Base-by-base conservation (phyloP, 495 filamentous ascomycete genomes). In the Neurospora sp. region DNA sequence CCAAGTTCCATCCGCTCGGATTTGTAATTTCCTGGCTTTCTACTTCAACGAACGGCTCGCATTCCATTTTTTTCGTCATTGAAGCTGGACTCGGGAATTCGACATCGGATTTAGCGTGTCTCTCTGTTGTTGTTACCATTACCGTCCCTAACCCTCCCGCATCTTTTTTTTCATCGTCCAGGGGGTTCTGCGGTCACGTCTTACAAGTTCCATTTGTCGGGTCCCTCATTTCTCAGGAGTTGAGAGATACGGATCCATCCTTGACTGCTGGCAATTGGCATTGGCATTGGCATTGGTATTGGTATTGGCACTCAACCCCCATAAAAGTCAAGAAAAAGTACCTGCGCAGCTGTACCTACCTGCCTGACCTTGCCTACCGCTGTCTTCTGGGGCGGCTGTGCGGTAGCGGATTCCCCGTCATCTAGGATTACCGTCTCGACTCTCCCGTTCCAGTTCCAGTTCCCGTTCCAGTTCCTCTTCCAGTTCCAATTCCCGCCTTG, bases 1-100 rank as follows among this genome's bases (percentile, higher is more conserved):
- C 76, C 72, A 74, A 77, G 74, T 77, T 71, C 77, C 75, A 72
- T 74, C 71, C 69, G 74, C 72, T 62, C 74, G 54, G 27, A 66
- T 66, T 35, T 66, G 54, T 66, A 66, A 66, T 66, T 14, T 66
- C 27, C 54, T 66, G 54, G 54, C 8, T 66, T 66, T 66, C 54
- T 14, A 8, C 54, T 8, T 66, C 27, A 35, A 66, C 54, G 54
- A 66, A 66, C 27, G 27, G 54, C 54, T 66, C 31, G 54, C 54
- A 35, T 9, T 31, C 12, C n/a, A 14, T 11, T 4, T 62, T 9
- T 31, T 35, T 35, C 54, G 27, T 9, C 54, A 35, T 9, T 66
- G 54, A 66, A 66, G 27, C 54, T 66, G 54, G 54, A 66, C 54
- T 35, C 27, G 54, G 54, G 54, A 35, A 35, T 66, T 66, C 27